These are phyloP conservation scores for Asclepias syriaca DNA, from an alignment of 257 asterid species.

Conservation along the genomic window DNA sequence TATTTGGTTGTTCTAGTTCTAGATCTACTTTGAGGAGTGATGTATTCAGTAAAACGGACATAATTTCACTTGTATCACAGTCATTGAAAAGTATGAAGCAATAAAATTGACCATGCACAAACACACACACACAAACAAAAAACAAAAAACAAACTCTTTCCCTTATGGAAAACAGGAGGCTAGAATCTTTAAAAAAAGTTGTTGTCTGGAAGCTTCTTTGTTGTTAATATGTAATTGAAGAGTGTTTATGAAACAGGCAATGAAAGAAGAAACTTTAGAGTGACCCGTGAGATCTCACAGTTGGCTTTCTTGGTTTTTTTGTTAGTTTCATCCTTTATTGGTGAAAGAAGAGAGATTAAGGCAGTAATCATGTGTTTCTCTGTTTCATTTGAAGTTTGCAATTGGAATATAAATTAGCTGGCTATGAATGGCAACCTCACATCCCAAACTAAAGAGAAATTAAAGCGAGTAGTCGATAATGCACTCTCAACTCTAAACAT, in stretches of 20 bases:
- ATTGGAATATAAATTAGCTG: neutral
- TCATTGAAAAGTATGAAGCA: slow-evolving; percentile 9
- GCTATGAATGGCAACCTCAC: neutral
- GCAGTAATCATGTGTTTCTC: neutral
- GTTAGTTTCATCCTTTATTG: neutral
- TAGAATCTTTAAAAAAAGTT: neutral
- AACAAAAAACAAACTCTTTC: neutral
- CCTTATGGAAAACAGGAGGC: neutral
- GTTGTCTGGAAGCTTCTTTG: neutral
- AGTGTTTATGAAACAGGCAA: neutral
- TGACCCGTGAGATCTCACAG: neutral
- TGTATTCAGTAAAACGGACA: neutral
- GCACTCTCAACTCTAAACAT: neutral
- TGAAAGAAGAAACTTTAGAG: neutral
- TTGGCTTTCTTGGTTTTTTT: neutral
- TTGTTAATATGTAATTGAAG: neutral
- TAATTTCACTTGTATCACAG: neutral
- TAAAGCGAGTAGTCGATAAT: neutral
- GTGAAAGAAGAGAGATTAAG: neutral
- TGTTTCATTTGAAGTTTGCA: neutral
- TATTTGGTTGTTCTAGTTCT: neutral
- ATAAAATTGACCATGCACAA: neutral
- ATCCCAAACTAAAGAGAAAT: neutral
- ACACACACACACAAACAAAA: too few species aligned
- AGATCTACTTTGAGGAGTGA: neutral